These are phyloP conservation scores for Metarhizium sp. DNA, from an alignment of 2,329 filamentous ascomycete genomes.

Conservation along the genomic window DNA sequence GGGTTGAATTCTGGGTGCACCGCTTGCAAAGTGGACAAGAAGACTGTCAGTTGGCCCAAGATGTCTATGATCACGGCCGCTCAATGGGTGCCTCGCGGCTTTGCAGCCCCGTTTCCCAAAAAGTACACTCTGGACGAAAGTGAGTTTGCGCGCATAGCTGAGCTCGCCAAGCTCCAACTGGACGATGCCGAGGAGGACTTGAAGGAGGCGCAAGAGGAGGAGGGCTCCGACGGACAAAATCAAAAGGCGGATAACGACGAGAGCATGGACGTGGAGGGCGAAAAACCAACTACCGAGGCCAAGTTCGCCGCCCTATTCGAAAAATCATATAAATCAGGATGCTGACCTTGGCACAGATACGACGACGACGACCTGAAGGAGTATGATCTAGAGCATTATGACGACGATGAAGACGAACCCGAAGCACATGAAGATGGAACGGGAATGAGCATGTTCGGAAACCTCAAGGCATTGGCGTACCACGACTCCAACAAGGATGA, in stretches of 20 bases:
- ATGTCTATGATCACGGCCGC: slow-evolving; percentile 72
- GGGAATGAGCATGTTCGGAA: slow-evolving; percentile 87
- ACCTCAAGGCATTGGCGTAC: slow-evolving; percentile 86
- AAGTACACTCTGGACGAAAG: slow-evolving; percentile 69
- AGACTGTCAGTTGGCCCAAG: neutral
- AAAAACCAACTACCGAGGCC: neutral
- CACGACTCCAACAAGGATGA: slow-evolving; percentile 92
- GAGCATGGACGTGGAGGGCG: slow-evolving; percentile 20
- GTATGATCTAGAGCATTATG: slow-evolving; percentile 93
- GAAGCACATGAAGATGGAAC: slow-evolving; percentile 43
- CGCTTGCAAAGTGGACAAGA: neutral
- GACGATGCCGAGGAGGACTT: slow-evolving; percentile 88
- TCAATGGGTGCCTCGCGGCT: slow-evolving; percentile 67
- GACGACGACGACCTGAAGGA: slow-evolving; percentile 87
- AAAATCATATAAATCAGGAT: neutral
- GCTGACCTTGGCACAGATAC: slow-evolving; percentile 29
- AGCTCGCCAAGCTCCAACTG: slow-evolving; percentile 67
- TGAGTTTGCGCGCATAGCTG: slow-evolving; percentile 67
- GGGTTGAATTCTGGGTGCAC: neutral
- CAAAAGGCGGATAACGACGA: slow-evolving; percentile 22
- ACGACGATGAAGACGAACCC: slow-evolving; percentile 60
- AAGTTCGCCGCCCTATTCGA: slow-evolving; percentile 3
- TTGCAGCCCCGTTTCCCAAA: slow-evolving; percentile 64
- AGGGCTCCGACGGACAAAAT: slow-evolving; percentile 14
- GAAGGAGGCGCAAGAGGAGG: slow-evolving; percentile 52